Evolutionary conservation across 176 grass and related monocot species (phyloP).

Genomic region (Tillandsia fasciculata): DNA sequence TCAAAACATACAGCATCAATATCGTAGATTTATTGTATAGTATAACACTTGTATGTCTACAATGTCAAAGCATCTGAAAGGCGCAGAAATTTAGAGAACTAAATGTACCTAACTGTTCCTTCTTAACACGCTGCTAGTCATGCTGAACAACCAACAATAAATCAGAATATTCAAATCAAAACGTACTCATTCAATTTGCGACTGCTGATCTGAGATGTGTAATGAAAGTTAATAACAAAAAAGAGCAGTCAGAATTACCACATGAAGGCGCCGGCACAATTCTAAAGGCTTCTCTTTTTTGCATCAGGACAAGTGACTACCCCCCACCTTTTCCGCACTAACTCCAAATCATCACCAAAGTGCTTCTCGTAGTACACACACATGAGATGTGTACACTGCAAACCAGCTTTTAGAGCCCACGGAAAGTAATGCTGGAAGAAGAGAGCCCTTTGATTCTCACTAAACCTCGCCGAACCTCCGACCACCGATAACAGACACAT

Average conservation of each 20-base stretch:
- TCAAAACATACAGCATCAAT: no score
- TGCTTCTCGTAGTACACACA: conserved; percentile 92
- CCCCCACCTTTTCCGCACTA: conserved; percentile 67
- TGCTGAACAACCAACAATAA: no score
- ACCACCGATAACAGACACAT: conserved; percentile 85
- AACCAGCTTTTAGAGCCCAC: conserved; percentile 59
- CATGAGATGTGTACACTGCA: conserved; percentile 65
- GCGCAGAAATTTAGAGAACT: no score
- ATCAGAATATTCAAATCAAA: no score
- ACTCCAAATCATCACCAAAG: conserved; percentile 69
- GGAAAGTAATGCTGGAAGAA: conserved; percentile 84
- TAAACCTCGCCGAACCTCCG: conserved; percentile 74
- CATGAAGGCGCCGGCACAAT: background rate
- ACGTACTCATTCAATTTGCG: no score
- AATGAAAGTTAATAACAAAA: background rate
- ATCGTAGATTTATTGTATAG: no score
- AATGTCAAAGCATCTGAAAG: no score
- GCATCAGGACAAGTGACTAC: conserved; percentile 48
- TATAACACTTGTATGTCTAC: no score
- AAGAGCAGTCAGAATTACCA: background rate
- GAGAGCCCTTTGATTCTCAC: conserved; percentile 47
- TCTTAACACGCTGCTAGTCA: no score
- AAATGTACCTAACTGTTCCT: no score
- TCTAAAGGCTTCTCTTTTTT: conserved; percentile 26
- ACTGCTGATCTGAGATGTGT: no score